Evolutionary conservation across 495 filamentous ascomycete species (phyloP).

Genomic region (Penicillium salamii): DNA sequence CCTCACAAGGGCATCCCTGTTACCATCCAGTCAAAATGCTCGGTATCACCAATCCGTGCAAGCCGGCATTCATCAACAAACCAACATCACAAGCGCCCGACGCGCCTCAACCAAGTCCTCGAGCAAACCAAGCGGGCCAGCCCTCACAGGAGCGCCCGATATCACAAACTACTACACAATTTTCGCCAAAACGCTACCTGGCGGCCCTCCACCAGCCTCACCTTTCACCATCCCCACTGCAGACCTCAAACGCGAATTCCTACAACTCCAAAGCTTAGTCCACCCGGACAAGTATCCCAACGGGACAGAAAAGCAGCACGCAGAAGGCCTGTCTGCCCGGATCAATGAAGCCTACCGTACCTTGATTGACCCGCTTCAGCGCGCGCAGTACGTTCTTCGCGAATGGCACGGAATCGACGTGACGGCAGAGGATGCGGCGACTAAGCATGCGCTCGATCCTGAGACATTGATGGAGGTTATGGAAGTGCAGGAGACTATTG

Average conservation of each 20-base stretch:
- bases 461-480: constrained; percentile 83
- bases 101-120: constrained; percentile 22
- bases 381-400: constrained; percentile 80
- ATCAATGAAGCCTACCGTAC: constrained; percentile 92
- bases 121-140: constrained; percentile 2
- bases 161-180: constrained; percentile 73
- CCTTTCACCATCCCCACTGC: constrained; percentile 68
- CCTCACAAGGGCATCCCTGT: not conserved
- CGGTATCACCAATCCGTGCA: constrained; percentile 3
- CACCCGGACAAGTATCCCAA: constrained; percentile 78
- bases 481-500: constrained; percentile 81
- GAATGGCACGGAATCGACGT: constrained; percentile 70
- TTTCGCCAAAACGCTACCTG: constrained; percentile 79
- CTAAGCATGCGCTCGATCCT: constrained; percentile 58
- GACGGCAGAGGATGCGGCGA: constrained; percentile 64
- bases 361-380: constrained; percentile 66
- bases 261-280: constrained; percentile 70
- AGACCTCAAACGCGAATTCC: constrained; percentile 76
- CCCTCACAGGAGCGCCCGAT: constrained; percentile 29
- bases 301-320: constrained; percentile 54
- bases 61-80: not conserved
- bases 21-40: constrained; percentile 5
- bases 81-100: not conserved
- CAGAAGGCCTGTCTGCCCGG: constrained; percentile 68
- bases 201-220: constrained; percentile 73